Evolutionary conservation across 2,329 filamentous ascomycete species (phyloP).

Genomic region (Acrocalymma vagum): DNA sequence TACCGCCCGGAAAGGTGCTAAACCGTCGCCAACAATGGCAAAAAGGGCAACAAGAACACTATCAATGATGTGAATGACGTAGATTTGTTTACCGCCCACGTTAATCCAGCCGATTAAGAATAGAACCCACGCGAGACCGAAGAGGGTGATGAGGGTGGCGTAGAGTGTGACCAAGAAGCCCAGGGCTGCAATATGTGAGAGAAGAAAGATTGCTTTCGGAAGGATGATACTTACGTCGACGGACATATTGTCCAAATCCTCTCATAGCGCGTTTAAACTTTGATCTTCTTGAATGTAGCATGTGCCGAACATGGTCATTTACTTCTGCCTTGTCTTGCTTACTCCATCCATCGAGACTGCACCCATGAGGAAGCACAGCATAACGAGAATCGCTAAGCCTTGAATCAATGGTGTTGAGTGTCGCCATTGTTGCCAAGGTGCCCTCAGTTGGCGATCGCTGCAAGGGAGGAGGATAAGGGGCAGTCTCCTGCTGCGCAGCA

Average conservation of each 20-base stretch:
- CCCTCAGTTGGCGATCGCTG: constrained; percentile 31
- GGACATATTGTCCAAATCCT: constrained; percentile 82
- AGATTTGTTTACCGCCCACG: constrained; percentile 75
- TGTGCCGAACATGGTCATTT: constrained; percentile 87
- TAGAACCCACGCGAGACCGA: constrained; percentile 88
- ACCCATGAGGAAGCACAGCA: constrained; percentile 80
- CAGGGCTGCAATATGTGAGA: constrained; percentile 63
- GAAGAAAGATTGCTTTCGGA: constrained; percentile 12
- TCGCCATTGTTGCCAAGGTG: constrained; percentile 47
- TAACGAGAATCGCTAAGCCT: constrained; percentile 75
- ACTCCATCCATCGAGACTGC: constrained; percentile 76
- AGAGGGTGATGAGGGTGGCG: constrained; percentile 81
- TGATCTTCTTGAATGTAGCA: constrained; percentile 82
- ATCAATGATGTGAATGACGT: constrained; percentile 62
- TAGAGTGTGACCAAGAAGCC: constrained; percentile 87
- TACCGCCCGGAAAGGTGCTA: constrained; percentile 76
- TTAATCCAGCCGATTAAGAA: constrained; percentile 92
- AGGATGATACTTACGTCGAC: constrained; percentile 64
- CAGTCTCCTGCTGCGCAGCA: constrained; percentile 27
- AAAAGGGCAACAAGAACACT: constrained; percentile 69
- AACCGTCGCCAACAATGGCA: constrained; percentile 68
- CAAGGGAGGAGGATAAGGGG: constrained; percentile 30
- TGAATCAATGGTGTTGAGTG: constrained; percentile 69
- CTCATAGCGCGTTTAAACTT: constrained; percentile 81
- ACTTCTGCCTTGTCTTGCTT: constrained; percentile 77